Percentiles rank a stretch among this genome's conserved stretches.
Conservation (phyloP, 768 basidiomycete genomes). For the Hortiboletus campestris region DNA sequence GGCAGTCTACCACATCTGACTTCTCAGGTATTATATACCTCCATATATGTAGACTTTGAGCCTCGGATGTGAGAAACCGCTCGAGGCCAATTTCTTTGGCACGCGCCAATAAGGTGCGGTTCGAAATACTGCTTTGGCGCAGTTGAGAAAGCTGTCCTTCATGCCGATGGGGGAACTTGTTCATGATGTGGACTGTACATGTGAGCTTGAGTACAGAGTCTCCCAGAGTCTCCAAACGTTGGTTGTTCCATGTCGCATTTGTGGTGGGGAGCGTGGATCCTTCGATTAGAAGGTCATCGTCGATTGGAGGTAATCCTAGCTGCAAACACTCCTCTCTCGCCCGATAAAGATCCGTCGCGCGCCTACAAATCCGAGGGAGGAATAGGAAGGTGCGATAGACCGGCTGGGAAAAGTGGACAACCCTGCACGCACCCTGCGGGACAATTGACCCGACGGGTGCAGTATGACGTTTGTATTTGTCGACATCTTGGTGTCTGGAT, state of each 20-base stretch:
- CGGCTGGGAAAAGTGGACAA: constrained; percentile 51
- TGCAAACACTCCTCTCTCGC: constrained; percentile 48
- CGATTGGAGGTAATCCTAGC: constrained; percentile 61
- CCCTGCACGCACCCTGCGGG: constrained; percentile 48
- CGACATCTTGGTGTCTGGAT: constrained; percentile 23
- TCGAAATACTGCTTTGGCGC: constrained; percentile 64
- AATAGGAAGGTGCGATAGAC: constrained; percentile 53
- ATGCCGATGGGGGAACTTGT: constrained; percentile 71
- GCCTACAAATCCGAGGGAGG: constrained; percentile 66
- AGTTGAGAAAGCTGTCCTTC: constrained; percentile 79
- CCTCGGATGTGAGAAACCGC: constrained; percentile 60
- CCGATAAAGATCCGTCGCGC: constrained; percentile 64
- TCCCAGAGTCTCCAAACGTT: constrained; percentile 84
- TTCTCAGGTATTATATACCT: constrained; percentile 44
- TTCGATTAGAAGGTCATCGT: constrained; percentile 58
- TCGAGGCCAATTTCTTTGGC: constrained; percentile 66
- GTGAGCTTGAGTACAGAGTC: constrained; percentile 80
- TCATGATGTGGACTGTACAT: constrained; percentile 73
- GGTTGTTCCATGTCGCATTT: constrained; percentile 67
- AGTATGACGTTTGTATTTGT: constrained; percentile 25
- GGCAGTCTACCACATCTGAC: constrained; percentile 34
- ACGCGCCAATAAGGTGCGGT: constrained; percentile 64
- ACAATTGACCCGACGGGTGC: constrained; percentile 34
- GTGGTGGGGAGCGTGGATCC: constrained; percentile 75
- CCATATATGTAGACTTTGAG: constrained; percentile 55